Conservation (phyloP, 768 basidiomycete genomes). For the Pluteus cervinus region DNA sequence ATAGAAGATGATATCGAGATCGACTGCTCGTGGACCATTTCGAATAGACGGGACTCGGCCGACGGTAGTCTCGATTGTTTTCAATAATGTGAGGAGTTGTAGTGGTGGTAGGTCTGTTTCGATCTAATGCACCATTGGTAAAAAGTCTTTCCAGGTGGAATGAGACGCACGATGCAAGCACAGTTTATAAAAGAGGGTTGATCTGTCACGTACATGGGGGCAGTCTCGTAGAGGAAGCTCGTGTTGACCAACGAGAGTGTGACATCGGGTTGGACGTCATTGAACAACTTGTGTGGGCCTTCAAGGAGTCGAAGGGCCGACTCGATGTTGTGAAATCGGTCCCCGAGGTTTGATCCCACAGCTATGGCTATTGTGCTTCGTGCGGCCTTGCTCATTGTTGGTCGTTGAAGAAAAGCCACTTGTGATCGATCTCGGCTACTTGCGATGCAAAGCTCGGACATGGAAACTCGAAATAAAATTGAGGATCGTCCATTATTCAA, state of each 20-base stretch:
- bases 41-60: conserved; percentile 76
- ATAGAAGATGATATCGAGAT: conserved; percentile 84
- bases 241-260: conserved; percentile 55
- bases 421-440: too few relatives aligned
- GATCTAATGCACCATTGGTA: conserved; percentile 42
- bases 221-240: conserved; percentile 88
- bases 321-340: conserved; percentile 79
- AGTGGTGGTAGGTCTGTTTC: conserved; percentile 64
- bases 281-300: conserved; percentile 25
- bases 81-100: conserved; percentile 56
- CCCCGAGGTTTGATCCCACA: conserved; percentile 87
- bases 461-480: too few relatives aligned
- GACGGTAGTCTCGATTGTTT: conserved; percentile 64
- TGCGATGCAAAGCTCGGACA: too few relatives aligned
- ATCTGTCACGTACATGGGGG: conserved; percentile 93
- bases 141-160: not conserved
- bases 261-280: conserved; percentile 11
- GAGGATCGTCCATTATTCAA: too few relatives aligned
- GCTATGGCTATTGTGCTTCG: conserved; percentile 68
- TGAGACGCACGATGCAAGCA: conserved; percentile 71
- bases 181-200: conserved; percentile 89
- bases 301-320: conserved; percentile 70
- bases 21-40: conserved; percentile 86
- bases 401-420: too few relatives aligned
- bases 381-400: too few relatives aligned